Conservation (phyloP, 2,329 filamentous ascomycete genomes). For the Xylaria sp. region DNA sequence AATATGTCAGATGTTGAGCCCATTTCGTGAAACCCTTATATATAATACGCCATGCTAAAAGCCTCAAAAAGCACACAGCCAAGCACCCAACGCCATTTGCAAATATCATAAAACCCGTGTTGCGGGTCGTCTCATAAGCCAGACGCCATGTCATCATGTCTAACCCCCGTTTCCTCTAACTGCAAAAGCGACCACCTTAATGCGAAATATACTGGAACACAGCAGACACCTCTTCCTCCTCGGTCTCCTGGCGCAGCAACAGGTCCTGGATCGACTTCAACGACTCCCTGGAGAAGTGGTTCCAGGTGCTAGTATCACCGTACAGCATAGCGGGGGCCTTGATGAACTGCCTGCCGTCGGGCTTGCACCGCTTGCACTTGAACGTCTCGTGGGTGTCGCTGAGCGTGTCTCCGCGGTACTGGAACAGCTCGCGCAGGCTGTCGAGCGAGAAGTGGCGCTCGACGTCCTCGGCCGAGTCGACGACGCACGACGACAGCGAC, state of each 20-base stretch:
- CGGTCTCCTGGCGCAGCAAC: slow-evolving; percentile 81
- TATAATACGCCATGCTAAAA: not conserved
- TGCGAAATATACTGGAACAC: slow-evolving; percentile 99
- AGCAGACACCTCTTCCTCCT: slow-evolving; percentile 80
- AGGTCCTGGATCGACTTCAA: slow-evolving; percentile 87
- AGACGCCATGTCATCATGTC: slow-evolving; percentile 1
- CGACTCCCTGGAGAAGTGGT: slow-evolving; percentile 86
- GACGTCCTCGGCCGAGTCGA: slow-evolving; percentile 95
- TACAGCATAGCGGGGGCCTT: slow-evolving; percentile 96
- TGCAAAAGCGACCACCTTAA: slow-evolving; percentile 32
- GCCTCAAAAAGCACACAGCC: not conserved
- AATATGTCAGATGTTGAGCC: no score
- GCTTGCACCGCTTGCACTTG: slow-evolving; percentile 93
- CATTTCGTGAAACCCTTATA: no score
- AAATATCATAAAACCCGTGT: not conserved
- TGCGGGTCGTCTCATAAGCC: not conserved
- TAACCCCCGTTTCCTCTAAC: not conserved
- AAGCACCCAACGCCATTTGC: not conserved
- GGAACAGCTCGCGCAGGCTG: slow-evolving; percentile 88
- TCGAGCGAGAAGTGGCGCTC: slow-evolving; percentile 95
- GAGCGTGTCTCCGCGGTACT: slow-evolving; percentile 80
- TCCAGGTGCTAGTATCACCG: slow-evolving; percentile 99
- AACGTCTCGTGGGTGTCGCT: slow-evolving; percentile 98
- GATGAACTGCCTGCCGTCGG: slow-evolving; percentile 82
- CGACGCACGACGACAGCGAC: slow-evolving; percentile 91